phyloP scores from a whole-genome alignment of 768 basidiomycete genomes.

The Boletus tylopilopsis region DNA sequence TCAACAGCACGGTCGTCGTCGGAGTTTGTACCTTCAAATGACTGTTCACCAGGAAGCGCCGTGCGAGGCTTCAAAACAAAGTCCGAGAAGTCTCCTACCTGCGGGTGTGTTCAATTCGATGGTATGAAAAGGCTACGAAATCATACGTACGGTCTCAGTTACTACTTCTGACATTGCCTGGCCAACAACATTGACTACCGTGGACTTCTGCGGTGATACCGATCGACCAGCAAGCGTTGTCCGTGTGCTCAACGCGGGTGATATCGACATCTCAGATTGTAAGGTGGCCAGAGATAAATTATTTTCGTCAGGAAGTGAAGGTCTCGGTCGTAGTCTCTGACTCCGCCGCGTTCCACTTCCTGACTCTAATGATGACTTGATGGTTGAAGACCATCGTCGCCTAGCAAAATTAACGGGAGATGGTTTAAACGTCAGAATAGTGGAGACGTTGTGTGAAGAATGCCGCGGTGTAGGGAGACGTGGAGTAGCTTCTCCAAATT shows the following conservation, averaged over 20 bases:
- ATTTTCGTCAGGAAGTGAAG: conserved; percentile 27
- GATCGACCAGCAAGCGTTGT: conserved; percentile 32
- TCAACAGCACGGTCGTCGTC: conserved; percentile 34
- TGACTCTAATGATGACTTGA: conserved; percentile 34
- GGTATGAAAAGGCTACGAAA: conserved; percentile 28
- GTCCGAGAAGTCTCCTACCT: conserved; percentile 28
- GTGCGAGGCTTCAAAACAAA: conserved; percentile 25
- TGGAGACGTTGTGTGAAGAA: conserved; percentile 27
- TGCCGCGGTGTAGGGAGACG: conserved; percentile 24
- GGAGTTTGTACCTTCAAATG: conserved; percentile 34
- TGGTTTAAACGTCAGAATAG: conserved; percentile 53
- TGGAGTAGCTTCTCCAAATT: conserved; percentile 21
- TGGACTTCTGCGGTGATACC: conserved; percentile 31
- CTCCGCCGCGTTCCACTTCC: conserved; percentile 33
- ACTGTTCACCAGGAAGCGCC: conserved; percentile 28
- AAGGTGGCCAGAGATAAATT: conserved; percentile 27
- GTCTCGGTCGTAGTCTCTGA: conserved; percentile 32
- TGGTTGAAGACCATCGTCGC: conserved; percentile 52
- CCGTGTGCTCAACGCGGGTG: conserved; percentile 28
- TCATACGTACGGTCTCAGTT: conserved; percentile 30
- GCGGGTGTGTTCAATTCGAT: conserved; percentile 24
- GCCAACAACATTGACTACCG: conserved; percentile 15
- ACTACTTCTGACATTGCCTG: conserved; percentile 25
- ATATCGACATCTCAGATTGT: conserved; percentile 26
- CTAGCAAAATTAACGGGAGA: conserved; percentile 62